Conservation (phyloP, 148 eudicot species). For the Cornus controversa region DNA sequence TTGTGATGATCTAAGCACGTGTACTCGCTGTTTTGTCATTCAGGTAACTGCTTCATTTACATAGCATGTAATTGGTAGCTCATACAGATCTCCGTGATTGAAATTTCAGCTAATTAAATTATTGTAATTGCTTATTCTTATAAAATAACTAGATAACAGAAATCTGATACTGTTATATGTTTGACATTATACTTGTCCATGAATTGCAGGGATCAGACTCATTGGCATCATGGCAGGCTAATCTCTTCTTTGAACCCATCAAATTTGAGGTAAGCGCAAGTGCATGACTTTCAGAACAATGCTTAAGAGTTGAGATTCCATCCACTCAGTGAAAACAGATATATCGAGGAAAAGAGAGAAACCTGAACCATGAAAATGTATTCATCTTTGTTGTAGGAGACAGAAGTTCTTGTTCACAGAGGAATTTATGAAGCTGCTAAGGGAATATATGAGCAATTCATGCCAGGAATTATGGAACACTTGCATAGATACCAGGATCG, state of each 20-base stretch:
- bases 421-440: conserved; percentile 95
- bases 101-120: no score
- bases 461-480: conserved; percentile 72
- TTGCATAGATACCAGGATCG: conserved; percentile 38
- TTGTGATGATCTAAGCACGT: conserved; percentile 66
- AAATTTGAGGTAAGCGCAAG: conserved; percentile 63
- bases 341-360: background rate
- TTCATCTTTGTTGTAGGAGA: conserved; percentile 40
- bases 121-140: no score
- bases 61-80: background rate
- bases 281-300: background rate
- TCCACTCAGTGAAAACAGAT: background rate
- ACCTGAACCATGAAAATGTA: background rate
- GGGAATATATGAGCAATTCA: conserved; percentile 75
- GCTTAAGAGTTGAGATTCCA: background rate
- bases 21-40: conserved; percentile 64
- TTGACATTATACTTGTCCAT: conserved; percentile 5
- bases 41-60: conserved; percentile 43
- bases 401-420: conserved; percentile 74
- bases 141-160: no score
- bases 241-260: conserved; percentile 76
- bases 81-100: no score
- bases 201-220: conserved; percentile 75
- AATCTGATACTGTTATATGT: no score
- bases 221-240: conserved; percentile 79